These are phyloP conservation scores for Fusarium lyarnte DNA, from an alignment of 2,329 filamentous ascomycete genomes.

Conservation along the genomic window DNA sequence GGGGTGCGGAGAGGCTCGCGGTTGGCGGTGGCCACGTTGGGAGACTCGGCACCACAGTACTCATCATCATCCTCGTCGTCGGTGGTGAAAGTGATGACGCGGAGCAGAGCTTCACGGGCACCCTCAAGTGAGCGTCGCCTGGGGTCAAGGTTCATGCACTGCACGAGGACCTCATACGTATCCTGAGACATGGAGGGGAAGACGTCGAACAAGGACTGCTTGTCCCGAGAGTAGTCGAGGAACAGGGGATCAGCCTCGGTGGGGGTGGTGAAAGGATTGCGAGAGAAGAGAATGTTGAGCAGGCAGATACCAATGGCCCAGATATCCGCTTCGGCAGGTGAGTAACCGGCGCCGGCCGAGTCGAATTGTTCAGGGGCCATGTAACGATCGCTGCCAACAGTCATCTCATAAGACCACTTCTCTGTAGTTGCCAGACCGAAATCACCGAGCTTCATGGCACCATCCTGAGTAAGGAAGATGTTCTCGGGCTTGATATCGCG, in stretches of 20 bases:
- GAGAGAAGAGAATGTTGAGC: conserved; percentile 94
- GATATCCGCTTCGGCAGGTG: conserved; percentile 90
- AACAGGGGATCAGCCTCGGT: conserved; percentile 92
- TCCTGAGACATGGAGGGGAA: conserved; percentile 99
- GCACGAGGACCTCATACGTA: conserved; percentile 90
- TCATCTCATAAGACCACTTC: conserved; percentile 89
- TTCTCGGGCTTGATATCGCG: conserved; percentile 99
- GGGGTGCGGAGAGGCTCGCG: conserved; percentile 95
- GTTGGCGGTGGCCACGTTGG: conserved; percentile 83
- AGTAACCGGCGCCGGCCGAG: conserved; percentile 86
- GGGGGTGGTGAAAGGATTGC: conserved; percentile 93
- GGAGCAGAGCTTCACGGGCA: conserved; percentile 79
- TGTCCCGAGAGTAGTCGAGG: conserved; percentile 90
- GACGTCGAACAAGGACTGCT: conserved; percentile 95
- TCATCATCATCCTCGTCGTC: conserved; percentile 92
- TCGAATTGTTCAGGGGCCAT: conserved; percentile 99
- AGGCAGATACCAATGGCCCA: conserved; percentile 98
- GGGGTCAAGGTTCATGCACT: conserved; percentile 92
- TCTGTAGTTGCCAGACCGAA: conserved; percentile 93
- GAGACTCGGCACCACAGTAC: conserved; percentile 86
- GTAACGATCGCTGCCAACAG: conserved; percentile 96
- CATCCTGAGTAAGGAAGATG: conserved; percentile 89
- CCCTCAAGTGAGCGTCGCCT: conserved; percentile 83
- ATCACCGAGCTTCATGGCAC: conserved; percentile 95
- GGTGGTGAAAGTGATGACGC: conserved; percentile 90